Conservation (phyloP, 2,329 filamentous ascomycete species). For the Aspergillus neoniger region DNA sequence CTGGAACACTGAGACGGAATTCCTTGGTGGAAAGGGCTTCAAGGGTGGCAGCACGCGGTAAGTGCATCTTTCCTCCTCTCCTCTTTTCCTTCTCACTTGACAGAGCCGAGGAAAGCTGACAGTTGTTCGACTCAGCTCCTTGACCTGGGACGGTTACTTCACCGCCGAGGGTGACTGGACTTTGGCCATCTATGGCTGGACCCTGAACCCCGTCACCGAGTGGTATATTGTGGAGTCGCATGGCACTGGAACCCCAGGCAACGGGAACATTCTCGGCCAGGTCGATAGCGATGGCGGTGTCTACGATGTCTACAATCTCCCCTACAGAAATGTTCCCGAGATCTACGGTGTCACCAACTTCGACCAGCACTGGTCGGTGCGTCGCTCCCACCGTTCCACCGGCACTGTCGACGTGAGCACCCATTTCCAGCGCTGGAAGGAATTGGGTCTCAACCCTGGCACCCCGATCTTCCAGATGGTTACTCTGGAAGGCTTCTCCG, state of each 20-base stretch:
- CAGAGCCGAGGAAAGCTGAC: too few relatives aligned
- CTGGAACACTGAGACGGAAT: not conserved
- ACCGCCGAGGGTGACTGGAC: slow-evolving; percentile 8
- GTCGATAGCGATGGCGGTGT: slow-evolving; percentile 1
- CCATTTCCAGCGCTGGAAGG: slow-evolving; percentile 5
- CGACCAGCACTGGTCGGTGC: slow-evolving; percentile 8
- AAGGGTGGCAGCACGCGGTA: slow-evolving; percentile 4
- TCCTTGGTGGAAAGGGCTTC: not conserved
- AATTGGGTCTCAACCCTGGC: not conserved
- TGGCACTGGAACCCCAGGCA: slow-evolving; percentile 18
- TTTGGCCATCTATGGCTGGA: slow-evolving; percentile 10
- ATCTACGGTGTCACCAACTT: slow-evolving; percentile 11
- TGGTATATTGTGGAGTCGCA: slow-evolving; percentile 6
- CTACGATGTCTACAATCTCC: slow-evolving; percentile 5
- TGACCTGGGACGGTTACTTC: not conserved
- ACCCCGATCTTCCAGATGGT: slow-evolving; percentile 5
- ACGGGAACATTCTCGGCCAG: slow-evolving; percentile 8
- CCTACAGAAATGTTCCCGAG: slow-evolving; percentile 6
- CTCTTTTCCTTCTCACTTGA: too few relatives aligned
- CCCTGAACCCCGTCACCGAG: slow-evolving; percentile 3
- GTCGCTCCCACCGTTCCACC: not conserved
- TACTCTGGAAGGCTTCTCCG: slow-evolving; percentile 2
- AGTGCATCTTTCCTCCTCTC: not conserved
- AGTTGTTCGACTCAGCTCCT: not conserved
- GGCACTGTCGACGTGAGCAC: slow-evolving; percentile 3